These are phyloP conservation scores for Aureobasidium sp. DNA, from an alignment of 2,329 filamentous ascomycete species.

Conservation along the genomic window DNA sequence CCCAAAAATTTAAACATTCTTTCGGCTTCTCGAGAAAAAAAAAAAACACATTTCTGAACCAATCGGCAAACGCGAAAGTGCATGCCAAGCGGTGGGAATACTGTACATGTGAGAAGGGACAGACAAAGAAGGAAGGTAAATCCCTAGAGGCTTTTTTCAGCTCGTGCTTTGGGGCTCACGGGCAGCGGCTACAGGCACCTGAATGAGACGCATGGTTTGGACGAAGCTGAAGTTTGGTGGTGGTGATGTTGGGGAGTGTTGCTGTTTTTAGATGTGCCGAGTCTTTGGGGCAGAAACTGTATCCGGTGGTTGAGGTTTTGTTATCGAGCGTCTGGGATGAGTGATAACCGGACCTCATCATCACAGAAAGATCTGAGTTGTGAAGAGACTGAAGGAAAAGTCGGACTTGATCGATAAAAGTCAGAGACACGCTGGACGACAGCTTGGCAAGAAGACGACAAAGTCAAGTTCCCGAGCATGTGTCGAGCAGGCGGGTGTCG, in stretches of 20 bases:
- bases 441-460: too few species aligned
- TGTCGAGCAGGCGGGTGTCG: background rate
- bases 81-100: background rate
- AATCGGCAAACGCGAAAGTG: slow-evolving; percentile 1
- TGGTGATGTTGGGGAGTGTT: slow-evolving; percentile 5
- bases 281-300: background rate
- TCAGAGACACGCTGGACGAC: too few species aligned
- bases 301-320: background rate
- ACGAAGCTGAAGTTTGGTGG: background rate
- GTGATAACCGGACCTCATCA: too few species aligned
- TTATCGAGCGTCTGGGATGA: background rate
- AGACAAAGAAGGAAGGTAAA: background rate
- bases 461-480: too few species aligned
- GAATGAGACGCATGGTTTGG: background rate
- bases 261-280: slow-evolving; percentile 3
- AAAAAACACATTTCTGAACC: too few species aligned
- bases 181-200: background rate
- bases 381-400: too few species aligned
- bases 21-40: too few species aligned
- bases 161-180: slow-evolving; percentile 1
- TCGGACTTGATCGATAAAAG: too few species aligned
- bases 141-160: slow-evolving; percentile 1
- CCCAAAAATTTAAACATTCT: background rate
- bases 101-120: background rate
- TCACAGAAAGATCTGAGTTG: too few species aligned